Evolutionary conservation across 2,329 filamentous ascomycete genomes (phyloP).

Genomic region (Epicoccum nigrum): DNA sequence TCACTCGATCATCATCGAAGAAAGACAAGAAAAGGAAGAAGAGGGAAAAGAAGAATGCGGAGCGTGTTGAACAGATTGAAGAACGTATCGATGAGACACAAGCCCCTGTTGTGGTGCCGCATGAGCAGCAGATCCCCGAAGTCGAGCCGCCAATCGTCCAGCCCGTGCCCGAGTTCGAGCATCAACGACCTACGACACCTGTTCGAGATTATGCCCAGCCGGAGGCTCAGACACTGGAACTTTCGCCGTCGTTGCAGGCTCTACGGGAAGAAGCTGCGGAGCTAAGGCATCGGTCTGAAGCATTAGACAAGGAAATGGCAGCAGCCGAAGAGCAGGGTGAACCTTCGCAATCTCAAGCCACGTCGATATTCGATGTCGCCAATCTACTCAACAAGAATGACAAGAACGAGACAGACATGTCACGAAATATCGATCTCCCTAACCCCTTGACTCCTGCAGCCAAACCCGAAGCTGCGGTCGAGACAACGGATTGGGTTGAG

Average conservation of each 20-base stretch:
- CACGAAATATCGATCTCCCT: conserved; percentile 21
- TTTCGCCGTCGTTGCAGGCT: conserved; percentile 35
- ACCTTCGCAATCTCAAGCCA: conserved; percentile 17
- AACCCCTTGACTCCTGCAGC: conserved; percentile 34
- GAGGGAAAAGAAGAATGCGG: conserved; percentile 27
- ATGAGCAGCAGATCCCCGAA: conserved; percentile 3
- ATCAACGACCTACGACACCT: conserved; percentile 7
- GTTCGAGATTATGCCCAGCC: not conserved
- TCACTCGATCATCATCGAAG: conserved; percentile 27
- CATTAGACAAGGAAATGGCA: conserved; percentile 30
- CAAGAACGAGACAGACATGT: conserved; percentile 37
- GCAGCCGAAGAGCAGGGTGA: conserved; percentile 16
- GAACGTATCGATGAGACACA: not conserved
- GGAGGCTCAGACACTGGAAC: not conserved
- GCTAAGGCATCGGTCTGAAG: conserved; percentile 36
- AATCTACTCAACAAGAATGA: conserved; percentile 37
- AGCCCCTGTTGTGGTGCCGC: conserved; percentile 1
- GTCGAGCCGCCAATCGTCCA: not conserved
- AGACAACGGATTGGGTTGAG: conserved; percentile 29
- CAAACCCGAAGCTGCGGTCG: conserved; percentile 22
- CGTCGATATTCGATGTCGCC: conserved; percentile 38
- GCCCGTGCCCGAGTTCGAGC: conserved; percentile 1
- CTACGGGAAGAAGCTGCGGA: conserved; percentile 35
- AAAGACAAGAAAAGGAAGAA: conserved; percentile 37
- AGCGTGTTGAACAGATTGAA: conserved; percentile 14